Evolutionary conservation across 2,329 filamentous ascomycete species (phyloP).

Genomic region (Pseudogymnoascus sp.): DNA sequence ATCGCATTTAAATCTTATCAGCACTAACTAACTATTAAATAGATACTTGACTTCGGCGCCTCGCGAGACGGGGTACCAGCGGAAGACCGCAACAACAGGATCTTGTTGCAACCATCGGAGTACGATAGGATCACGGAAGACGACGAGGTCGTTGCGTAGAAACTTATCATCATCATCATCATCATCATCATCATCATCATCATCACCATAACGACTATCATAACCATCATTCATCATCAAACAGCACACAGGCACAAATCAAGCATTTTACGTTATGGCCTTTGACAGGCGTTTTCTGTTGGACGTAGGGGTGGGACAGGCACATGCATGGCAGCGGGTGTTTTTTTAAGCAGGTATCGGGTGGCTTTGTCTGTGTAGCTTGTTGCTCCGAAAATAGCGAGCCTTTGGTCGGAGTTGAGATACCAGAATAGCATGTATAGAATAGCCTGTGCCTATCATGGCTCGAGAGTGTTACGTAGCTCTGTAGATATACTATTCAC

Average conservation of each 20-base stretch:
- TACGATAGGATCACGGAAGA: background rate
- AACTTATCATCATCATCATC: background rate
- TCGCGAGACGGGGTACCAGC: constrained; percentile 76
- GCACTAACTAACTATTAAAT: constrained; percentile 25
- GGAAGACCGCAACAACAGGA: constrained; percentile 70
- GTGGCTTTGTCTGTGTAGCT: constrained; percentile 1
- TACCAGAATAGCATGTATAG: constrained; percentile 7
- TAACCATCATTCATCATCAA: background rate
- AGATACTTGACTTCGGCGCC: constrained; percentile 97
- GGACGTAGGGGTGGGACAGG: background rate
- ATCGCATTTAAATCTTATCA: background rate
- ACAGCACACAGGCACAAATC: background rate
- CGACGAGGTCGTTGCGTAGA: constrained; percentile 1
- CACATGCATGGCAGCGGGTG: background rate
- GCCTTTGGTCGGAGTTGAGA: constrained; percentile 3
- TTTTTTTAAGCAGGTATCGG: background rate
- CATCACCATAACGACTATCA: background rate
- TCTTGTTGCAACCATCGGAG: constrained; percentile 39
- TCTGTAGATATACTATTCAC: constrained; percentile 3
- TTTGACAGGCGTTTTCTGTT: background rate
- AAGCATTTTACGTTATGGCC: background rate
- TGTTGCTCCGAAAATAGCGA: constrained; percentile 1
- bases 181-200: background rate
- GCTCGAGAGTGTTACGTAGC: constrained; percentile 2
- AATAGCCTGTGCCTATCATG: constrained; percentile 4